A percentile compares a stretch with the other conserved stretches of the same genome.
phyloP scores from a whole-genome alignment of 371 early-diverging fungal genomes.

The Actinomucor elegans region DNA sequence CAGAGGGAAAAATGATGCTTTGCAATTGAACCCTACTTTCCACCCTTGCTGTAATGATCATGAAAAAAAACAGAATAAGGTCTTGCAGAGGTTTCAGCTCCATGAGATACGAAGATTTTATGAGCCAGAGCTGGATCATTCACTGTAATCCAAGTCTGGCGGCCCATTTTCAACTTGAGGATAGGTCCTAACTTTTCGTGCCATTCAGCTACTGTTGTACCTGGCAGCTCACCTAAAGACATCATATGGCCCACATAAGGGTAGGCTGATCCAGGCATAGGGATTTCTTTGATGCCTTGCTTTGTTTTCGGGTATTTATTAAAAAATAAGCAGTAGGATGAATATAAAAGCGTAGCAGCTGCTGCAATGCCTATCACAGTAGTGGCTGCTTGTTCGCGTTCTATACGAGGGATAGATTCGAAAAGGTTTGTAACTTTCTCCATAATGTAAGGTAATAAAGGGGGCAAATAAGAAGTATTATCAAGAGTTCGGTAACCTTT shows the following conservation, averaged over 20 bases:
- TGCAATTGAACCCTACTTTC: conserved; percentile 6
- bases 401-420: too few species aligned
- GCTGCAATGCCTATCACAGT: conserved; percentile 1
- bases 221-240: conserved; percentile 2
- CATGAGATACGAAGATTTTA: conserved; percentile 11
- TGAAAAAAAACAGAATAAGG: neutral
- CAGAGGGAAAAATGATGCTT: too few species aligned
- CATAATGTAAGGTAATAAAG: too few species aligned
- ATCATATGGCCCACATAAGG: conserved; percentile 13
- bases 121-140: conserved; percentile 13
- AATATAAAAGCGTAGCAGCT: neutral
- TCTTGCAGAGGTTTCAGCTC: conserved; percentile 5
- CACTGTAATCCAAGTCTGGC: conserved; percentile 9
- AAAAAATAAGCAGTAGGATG: neutral
- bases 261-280: conserved; percentile 1
- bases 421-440: too few species aligned
- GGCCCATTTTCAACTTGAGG: conserved; percentile 13
- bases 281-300: conserved; percentile 3
- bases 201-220: conserved; percentile 6
- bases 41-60: neutral
- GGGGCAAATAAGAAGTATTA: too few species aligned
- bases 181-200: conserved; percentile 16
- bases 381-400: neutral
- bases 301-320: neutral
- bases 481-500: too few species aligned